Conservation (phyloP, 1,284 basidiomycete species). For the Sporisorium reilianum region DNA sequence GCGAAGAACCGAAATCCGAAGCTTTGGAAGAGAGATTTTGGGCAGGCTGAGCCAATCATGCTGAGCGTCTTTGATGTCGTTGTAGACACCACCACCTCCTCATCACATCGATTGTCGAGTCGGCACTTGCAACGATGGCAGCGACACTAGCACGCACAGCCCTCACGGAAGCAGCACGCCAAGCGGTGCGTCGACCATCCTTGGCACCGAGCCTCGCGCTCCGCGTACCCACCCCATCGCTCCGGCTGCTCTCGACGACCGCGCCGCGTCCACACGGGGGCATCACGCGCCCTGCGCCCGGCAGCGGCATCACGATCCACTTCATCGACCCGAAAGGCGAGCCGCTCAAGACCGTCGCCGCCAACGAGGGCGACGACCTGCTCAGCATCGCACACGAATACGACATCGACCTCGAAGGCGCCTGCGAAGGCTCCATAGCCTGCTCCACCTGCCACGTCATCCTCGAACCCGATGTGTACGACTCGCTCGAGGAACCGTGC, state of each 20-base stretch:
- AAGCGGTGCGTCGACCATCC: not conserved
- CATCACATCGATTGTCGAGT: not conserved
- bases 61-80: not conserved
- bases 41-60: constrained; percentile 10
- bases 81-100: not conserved
- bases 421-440: constrained; percentile 93
- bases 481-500: constrained; percentile 87
- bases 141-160: constrained; percentile 1
- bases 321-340: constrained; percentile 90
- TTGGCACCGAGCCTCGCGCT: too few species aligned
- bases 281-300: constrained; percentile 74
- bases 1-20: constrained; percentile 15
- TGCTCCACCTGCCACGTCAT: constrained; percentile 99
- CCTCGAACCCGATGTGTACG: constrained; percentile 83
- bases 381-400: constrained; percentile 92
- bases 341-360: constrained; percentile 87
- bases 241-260: constrained; percentile 17
- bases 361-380: constrained; percentile 92
- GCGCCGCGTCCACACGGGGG: constrained; percentile 70
- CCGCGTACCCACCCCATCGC: too few species aligned
- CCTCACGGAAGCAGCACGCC: not conserved
- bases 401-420: constrained; percentile 97
- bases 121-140: constrained; percentile 1
- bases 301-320: constrained; percentile 81
- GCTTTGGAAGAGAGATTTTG: not conserved